Conservation (phyloP, 495 filamentous ascomycete species). For the Penicillium roqueforti region DNA sequence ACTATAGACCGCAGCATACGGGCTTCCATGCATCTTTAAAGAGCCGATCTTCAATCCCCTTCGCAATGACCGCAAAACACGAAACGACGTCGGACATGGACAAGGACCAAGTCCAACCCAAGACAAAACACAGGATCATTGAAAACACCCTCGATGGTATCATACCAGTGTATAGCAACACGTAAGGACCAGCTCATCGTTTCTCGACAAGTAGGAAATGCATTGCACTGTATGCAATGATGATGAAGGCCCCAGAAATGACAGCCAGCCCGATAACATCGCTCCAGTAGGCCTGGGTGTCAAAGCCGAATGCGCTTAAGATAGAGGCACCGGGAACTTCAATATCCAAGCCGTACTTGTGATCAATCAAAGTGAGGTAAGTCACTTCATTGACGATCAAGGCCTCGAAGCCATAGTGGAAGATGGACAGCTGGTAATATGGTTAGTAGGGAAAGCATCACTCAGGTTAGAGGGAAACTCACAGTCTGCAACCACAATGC, state of each 20-base stretch:
- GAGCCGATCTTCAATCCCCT: neutral
- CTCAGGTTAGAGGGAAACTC: slow-evolving; percentile 26
- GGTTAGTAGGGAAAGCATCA: neutral
- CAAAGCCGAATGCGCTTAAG: slow-evolving; percentile 87
- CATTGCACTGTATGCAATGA: slow-evolving; percentile 89
- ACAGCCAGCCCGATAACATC: slow-evolving; percentile 79
- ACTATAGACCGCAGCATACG: neutral
- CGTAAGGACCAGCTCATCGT: slow-evolving; percentile 46
- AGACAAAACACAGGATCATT: neutral
- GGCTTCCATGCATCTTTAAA: neutral
- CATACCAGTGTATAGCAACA: neutral
- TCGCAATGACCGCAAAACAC: neutral
- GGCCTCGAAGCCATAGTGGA: slow-evolving; percentile 96
- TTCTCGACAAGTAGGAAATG: slow-evolving; percentile 91
- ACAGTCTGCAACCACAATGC: slow-evolving; percentile 85
- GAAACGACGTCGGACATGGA: neutral
- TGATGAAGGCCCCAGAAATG: slow-evolving; percentile 77
- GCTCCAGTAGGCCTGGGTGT: slow-evolving; percentile 75
- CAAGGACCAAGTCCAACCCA: neutral
- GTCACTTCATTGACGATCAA: slow-evolving; percentile 97
- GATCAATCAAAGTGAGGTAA: slow-evolving; percentile 83
- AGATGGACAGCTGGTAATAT: slow-evolving; percentile 76
- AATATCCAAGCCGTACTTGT: slow-evolving; percentile 93
- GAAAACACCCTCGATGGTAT: slow-evolving; percentile 2
- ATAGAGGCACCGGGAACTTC: slow-evolving; percentile 94